phyloP scores from a whole-genome alignment of 208 protist species.

The Wallacemonas sp. region DNA sequence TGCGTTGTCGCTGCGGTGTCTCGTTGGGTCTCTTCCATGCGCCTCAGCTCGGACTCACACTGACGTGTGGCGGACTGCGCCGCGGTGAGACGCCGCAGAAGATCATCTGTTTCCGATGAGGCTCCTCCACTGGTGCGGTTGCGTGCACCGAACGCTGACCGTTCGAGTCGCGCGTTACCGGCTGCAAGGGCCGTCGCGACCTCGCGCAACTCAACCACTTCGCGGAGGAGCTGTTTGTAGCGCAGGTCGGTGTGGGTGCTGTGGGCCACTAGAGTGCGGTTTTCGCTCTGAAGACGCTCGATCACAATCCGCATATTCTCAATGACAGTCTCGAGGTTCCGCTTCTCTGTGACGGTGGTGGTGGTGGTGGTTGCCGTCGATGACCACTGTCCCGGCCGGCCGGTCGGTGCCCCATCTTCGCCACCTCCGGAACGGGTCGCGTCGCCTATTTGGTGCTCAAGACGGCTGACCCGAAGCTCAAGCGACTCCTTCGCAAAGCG shows the following conservation, averaged over 20 bases:
- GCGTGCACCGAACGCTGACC: not conserved
- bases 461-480: slow-evolving; percentile 47
- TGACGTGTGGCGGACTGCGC: slow-evolving; percentile 54
- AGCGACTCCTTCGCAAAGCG: slow-evolving; percentile 69
- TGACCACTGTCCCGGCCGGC: no score
- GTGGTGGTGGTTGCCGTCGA: slow-evolving; percentile 7
- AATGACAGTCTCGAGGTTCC: slow-evolving; percentile 50
- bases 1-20: not conserved
- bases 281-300: slow-evolving; percentile 71
- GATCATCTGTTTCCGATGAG: slow-evolving; percentile 7
- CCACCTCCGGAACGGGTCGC: no score
- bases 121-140: slow-evolving; percentile 11
- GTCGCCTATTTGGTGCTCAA: slow-evolving; percentile 57
- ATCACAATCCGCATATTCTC: slow-evolving; percentile 80
- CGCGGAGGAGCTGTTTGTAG: slow-evolving; percentile 55
- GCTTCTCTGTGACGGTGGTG: slow-evolving; percentile 14
- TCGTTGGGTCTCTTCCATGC: slow-evolving; percentile 14
- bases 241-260: slow-evolving; percentile 14
- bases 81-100: slow-evolving; percentile 53
- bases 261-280: slow-evolving; percentile 34
- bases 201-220: slow-evolving; percentile 47
- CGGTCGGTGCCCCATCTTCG: no score
- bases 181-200: slow-evolving; percentile 38
- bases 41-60: slow-evolving; percentile 51
- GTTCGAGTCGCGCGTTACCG: slow-evolving; percentile 13